Base-by-base conservation (phyloP, 2,329 filamentous ascomycete genomes). In the Cladosporium sp. region DNA sequence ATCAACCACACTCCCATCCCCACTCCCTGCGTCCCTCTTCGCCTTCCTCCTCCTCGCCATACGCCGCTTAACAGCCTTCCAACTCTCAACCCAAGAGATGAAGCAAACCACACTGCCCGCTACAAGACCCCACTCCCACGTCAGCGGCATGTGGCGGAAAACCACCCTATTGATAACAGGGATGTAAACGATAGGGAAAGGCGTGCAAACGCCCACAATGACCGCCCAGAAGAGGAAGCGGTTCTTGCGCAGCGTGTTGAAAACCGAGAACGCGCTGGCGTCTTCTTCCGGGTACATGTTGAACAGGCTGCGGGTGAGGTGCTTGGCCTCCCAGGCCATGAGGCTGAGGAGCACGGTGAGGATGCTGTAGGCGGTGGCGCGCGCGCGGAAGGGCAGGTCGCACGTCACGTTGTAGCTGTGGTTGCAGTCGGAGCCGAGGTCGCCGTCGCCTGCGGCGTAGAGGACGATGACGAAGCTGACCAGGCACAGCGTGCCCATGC, bases 311-410 rank as follows among this genome's bases (percentile, higher is more conserved):
- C 70, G 67, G 12, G 68, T 64, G 30, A 74, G 70, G 52, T 74
- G 70, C 55, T 74, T 74, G 51, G 73, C 71, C 58, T 75, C 72
- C 71, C 71, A 73, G 2, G 73, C 73, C n/a, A 72, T 73, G 56
- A 73, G 64, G 18, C 73, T 70, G 8, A 73, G 66, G 0, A 73
- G 60, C 3, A 72, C 67, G 0, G 72, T 74, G 11, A 75, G 69
- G 17, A 70, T 71, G 0, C 67, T 65, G 61, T 73, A 75, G 0
- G 71, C 72, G 0, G 73, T 74, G 1, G 70, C 71, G 17, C 73
- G 66, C 4, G 71, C 72, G 17, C 71, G 70, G 61, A 72, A 75
- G 0, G 71, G 69, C 2, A 70, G 62, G 29, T 64, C 66, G 48
- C 73, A 75, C 1, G 65, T 67, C 0, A 63, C 57, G 54, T 73